A percentile compares a stretch with the other conserved stretches of the same genome.
Conservation (phyloP, 2,329 filamentous ascomycete species). For the Calonectria pauciramosa region DNA sequence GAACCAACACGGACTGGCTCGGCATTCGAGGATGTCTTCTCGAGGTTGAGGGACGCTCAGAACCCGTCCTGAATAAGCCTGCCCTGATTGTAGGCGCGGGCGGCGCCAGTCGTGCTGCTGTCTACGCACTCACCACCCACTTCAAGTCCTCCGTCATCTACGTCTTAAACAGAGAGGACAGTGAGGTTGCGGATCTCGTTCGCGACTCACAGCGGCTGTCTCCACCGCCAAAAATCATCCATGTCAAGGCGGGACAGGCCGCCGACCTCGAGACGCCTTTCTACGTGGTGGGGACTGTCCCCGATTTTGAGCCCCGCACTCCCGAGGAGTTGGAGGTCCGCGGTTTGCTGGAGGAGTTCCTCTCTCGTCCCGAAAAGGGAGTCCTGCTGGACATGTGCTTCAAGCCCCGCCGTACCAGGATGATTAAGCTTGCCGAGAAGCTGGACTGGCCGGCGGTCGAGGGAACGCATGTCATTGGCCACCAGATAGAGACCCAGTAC, state of each 20-base stretch:
- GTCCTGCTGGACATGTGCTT: slow-evolving; percentile 59
- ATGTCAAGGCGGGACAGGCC: slow-evolving; percentile 48
- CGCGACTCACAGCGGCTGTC: slow-evolving; percentile 41
- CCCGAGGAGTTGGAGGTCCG: slow-evolving; percentile 44
- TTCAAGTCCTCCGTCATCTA: slow-evolving; percentile 50
- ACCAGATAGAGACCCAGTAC: slow-evolving; percentile 58
- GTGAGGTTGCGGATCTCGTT: slow-evolving; percentile 39
- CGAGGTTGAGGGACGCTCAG: slow-evolving; percentile 21
- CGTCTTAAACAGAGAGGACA: slow-evolving; percentile 51
- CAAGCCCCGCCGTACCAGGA: slow-evolving; percentile 55
- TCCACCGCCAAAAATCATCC: slow-evolving; percentile 42
- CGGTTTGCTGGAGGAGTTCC: slow-evolving; percentile 45
- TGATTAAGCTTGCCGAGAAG: slow-evolving; percentile 49
- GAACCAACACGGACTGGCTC: slow-evolving; percentile 60
- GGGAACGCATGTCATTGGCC: slow-evolving; percentile 56
- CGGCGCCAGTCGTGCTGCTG: slow-evolving; percentile 56
- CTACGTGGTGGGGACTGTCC: slow-evolving; percentile 56
- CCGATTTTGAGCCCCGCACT: slow-evolving; percentile 52
- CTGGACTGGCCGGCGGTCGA: slow-evolving; percentile 54
- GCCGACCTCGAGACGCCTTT: slow-evolving; percentile 40
- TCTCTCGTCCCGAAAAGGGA: slow-evolving; percentile 45
- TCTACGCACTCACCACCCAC: slow-evolving; percentile 50
- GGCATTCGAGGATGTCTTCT: slow-evolving; percentile 55
- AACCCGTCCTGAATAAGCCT: slow-evolving; percentile 28
- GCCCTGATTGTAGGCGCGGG: slow-evolving; percentile 57